Percentiles rank a stretch among this genome's conserved stretches.
phyloP scores from a whole-genome alignment of 169 alveolate genomes.

The Cryptosporidium ubiquitum region DNA sequence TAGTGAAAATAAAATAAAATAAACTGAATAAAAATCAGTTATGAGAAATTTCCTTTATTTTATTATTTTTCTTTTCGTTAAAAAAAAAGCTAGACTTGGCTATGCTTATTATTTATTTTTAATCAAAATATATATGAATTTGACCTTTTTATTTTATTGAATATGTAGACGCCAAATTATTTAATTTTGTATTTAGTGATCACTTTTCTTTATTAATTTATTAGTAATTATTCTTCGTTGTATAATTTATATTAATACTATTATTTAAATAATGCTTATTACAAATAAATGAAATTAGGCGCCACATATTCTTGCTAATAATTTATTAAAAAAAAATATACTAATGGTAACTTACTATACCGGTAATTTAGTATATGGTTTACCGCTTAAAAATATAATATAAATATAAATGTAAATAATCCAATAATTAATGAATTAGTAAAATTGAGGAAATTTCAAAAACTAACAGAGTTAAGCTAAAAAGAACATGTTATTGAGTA shows the following conservation, averaged over 20 bases:
- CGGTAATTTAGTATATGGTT: background rate
- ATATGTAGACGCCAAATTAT: constrained; percentile 22
- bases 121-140: background rate
- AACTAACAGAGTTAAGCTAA: background rate
- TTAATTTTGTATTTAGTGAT: background rate
- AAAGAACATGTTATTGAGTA: background rate
- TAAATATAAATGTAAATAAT: background rate
- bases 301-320: background rate
- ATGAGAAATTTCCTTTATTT: background rate
- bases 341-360: background rate
- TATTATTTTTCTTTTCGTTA: background rate
- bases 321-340: background rate
- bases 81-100: background rate
- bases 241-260: background rate
- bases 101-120: background rate
- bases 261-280: background rate
- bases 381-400: background rate
- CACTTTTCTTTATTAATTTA: background rate
- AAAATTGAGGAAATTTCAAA: background rate
- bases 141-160: background rate
- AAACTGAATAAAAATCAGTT: background rate
- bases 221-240: background rate
- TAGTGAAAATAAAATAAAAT: background rate
- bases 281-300: background rate
- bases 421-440: background rate